Percentiles rank a stretch among this genome's conserved stretches.
Evolutionary conservation across 768 basidiomycete species (phyloP).

Genomic region (Psilocybe cyanescens): DNA sequence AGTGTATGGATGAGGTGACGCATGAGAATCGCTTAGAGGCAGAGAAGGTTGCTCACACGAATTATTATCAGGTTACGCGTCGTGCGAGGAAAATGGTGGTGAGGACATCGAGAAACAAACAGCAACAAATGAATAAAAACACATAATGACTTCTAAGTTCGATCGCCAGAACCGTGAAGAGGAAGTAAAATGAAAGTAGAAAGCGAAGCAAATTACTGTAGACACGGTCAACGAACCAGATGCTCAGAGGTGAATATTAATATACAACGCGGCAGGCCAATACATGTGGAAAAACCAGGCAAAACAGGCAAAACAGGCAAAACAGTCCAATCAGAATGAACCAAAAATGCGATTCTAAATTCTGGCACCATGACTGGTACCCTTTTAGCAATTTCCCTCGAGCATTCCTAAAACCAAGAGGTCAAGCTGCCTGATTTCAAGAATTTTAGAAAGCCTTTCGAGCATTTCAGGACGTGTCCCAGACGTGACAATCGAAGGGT

Average conservation of each 20-base stretch:
- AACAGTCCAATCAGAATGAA: too few species aligned
- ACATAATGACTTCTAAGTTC: too few species aligned
- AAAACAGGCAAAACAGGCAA: too few species aligned
- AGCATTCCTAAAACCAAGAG: constrained; percentile 49
- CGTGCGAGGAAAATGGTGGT: background rate
- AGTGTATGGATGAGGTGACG: background rate
- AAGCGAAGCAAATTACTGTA: background rate
- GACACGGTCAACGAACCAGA: background rate
- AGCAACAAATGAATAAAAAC: background rate
- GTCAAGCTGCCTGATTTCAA: constrained; percentile 53
- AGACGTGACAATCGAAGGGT: constrained; percentile 44
- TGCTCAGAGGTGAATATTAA: too few species aligned
- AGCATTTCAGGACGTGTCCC: constrained; percentile 56
- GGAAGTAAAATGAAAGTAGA: background rate
- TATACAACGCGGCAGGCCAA: too few species aligned
- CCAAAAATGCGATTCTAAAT: too few species aligned
- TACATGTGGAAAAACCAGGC: too few species aligned
- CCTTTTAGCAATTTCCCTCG: constrained; percentile 3
- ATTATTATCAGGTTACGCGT: background rate
- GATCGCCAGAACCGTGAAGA: too few species aligned
- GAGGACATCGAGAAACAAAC: background rate
- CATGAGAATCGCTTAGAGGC: background rate
- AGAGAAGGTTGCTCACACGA: background rate
- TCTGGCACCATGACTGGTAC: too few species aligned
- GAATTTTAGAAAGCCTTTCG: constrained; percentile 45